Conservation (phyloP, 1,139 yeast genomes). For the Sugiyamaella xylanicola region DNA sequence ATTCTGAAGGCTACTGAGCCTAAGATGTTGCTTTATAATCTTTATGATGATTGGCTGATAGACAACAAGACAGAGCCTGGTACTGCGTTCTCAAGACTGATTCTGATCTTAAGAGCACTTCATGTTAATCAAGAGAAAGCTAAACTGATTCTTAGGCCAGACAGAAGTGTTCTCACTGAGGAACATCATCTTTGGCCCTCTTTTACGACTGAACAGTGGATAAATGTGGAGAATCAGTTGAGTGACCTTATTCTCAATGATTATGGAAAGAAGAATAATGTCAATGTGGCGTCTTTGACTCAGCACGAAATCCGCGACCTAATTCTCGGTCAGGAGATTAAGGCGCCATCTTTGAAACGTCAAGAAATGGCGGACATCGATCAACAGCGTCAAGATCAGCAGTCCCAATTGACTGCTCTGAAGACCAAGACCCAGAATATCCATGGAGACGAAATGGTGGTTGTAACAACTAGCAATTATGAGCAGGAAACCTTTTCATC, state of each 20-base stretch:
- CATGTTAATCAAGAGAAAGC: slow-evolving; percentile 78
- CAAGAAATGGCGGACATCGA: slow-evolving; percentile 82
- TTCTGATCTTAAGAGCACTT: slow-evolving; percentile 76
- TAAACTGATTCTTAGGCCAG: slow-evolving; percentile 75
- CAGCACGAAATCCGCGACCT: slow-evolving; percentile 93
- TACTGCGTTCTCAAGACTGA: slow-evolving; percentile 89
- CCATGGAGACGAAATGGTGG: slow-evolving; percentile 94
- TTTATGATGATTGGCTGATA: slow-evolving; percentile 90
- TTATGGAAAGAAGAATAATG: slow-evolving; percentile 81
- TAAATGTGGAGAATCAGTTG: slow-evolving; percentile 79
- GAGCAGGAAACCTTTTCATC: slow-evolving; percentile 85
- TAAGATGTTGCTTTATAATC: slow-evolving; percentile 84
- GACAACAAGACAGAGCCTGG: slow-evolving; percentile 63
- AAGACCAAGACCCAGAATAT: slow-evolving; percentile 86
- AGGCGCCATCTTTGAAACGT: slow-evolving; percentile 83
- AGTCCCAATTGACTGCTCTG: slow-evolving; percentile 64
- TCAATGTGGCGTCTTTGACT: slow-evolving; percentile 83
- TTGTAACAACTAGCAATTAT: slow-evolving; percentile 87
- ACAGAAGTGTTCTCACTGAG: slow-evolving; percentile 64
- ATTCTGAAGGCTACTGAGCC: slow-evolving; percentile 89
- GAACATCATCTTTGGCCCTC: slow-evolving; percentile 95
- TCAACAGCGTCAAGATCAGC: slow-evolving; percentile 49
- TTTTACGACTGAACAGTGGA: slow-evolving; percentile 87
- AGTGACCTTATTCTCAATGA: slow-evolving; percentile 86
- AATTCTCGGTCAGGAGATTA: slow-evolving; percentile 90